A percentile compares a stretch with the other conserved stretches of the same genome.
Evolutionary conservation across 495 filamentous ascomycete genomes (phyloP).

Genomic region (Aspergillus heteromorphus): DNA sequence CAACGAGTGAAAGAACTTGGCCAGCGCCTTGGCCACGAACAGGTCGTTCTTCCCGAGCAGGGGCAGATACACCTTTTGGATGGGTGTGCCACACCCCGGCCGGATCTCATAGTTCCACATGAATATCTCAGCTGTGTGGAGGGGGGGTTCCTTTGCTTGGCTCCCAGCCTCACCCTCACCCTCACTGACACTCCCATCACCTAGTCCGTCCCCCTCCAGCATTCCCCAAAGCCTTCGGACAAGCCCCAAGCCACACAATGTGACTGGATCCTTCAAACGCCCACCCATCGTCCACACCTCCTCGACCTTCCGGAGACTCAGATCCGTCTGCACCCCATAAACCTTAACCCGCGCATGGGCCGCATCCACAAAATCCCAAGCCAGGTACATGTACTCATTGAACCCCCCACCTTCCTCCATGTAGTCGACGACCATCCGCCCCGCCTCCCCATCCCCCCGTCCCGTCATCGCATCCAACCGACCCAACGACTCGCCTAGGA

Average conservation of each 20-base stretch:
- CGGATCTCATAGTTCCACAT: conserved; percentile 3
- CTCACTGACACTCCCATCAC: background rate
- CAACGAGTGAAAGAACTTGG: background rate
- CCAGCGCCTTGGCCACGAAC: background rate
- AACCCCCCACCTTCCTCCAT: background rate
- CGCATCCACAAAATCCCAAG: background rate
- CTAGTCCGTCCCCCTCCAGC: background rate
- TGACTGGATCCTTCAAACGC: background rate
- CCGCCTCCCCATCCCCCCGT: background rate
- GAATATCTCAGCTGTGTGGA: background rate
- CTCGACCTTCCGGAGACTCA: background rate
- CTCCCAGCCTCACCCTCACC: background rate
- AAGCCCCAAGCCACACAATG: background rate
- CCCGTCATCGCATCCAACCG: background rate
- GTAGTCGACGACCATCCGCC: background rate
- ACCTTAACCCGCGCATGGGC: background rate
- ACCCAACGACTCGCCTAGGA: background rate
- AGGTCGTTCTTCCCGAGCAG: background rate
- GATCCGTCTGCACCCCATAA: background rate
- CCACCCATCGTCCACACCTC: background rate
- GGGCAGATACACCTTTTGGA: background rate
- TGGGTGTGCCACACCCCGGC: background rate
- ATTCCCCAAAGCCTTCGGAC: background rate
- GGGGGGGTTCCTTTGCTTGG: background rate
- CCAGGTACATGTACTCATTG: background rate